A percentile compares a stretch with the other conserved stretches of the same genome.
Conservation (phyloP, 2,329 filamentous ascomycete species). For the Xylariales sp. region DNA sequence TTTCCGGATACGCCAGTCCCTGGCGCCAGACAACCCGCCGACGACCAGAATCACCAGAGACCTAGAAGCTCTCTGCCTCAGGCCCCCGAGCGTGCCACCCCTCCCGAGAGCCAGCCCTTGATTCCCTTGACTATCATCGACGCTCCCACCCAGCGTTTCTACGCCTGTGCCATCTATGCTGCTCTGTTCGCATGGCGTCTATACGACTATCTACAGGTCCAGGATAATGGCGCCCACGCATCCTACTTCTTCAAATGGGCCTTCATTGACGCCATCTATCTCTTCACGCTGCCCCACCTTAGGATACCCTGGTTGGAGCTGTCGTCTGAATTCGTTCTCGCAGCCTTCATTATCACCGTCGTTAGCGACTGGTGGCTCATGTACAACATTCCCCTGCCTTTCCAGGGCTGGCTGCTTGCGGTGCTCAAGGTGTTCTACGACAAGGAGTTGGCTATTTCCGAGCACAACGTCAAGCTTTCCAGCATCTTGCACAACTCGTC, state of each 20-base stretch:
- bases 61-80: constrained; percentile 54
- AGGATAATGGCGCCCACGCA: constrained; percentile 87
- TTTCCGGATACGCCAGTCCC: constrained; percentile 79
- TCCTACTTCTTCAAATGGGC: constrained; percentile 95
- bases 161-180: constrained; percentile 83
- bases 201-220: constrained; percentile 83
- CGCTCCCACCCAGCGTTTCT: constrained; percentile 90
- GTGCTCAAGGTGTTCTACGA: constrained; percentile 88
- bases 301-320: constrained; percentile 98
- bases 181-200: constrained; percentile 83
- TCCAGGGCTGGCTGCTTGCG: constrained; percentile 80
- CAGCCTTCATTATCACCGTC: constrained; percentile 77
- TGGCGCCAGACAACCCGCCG: constrained; percentile 51
- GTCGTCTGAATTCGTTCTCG: constrained; percentile 77
- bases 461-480: constrained; percentile 88
- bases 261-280: constrained; percentile 83
- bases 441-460: constrained; percentile 92
- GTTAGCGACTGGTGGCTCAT: constrained; percentile 79
- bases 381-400: constrained; percentile 40
- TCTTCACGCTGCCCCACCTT: constrained; percentile 87
- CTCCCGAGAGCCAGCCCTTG: constrained; percentile 65
- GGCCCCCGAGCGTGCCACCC: constrained; percentile 57
- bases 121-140: constrained; percentile 87
- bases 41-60: constrained; percentile 6
- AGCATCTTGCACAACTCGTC: constrained; percentile 91